These are phyloP conservation scores for Eucalyptus regnans DNA, from an alignment of 345 rosid genomes.

Conservation along the genomic window DNA sequence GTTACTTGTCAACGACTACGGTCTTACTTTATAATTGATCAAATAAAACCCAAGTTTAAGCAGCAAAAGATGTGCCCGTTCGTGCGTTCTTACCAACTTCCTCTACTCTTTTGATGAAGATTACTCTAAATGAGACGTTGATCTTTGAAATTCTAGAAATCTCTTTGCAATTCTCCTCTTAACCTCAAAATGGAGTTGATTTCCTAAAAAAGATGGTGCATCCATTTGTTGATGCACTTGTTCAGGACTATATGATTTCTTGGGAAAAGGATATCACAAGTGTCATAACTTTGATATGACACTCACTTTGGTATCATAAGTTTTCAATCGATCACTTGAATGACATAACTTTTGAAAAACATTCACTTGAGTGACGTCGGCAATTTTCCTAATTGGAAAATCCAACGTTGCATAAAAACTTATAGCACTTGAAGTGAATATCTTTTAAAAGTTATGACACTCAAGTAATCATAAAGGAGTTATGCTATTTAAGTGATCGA, in stretches of 20 bases:
- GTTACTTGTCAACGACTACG: neutral
- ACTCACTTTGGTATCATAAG: too few species aligned
- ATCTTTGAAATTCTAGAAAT: too few species aligned
- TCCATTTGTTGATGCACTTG: neutral
- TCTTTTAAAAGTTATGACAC: neutral
- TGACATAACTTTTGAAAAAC: too few species aligned
- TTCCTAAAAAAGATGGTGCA: neutral
- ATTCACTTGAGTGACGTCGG: rapidly evolving
- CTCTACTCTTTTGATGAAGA: neutral
- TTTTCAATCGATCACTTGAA: too few species aligned
- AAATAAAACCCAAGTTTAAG: neutral
- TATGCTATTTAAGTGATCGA: too few species aligned
- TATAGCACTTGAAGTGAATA: neutral
- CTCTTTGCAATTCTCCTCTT: neutral
- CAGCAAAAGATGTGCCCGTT: neutral
- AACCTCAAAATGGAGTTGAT: neutral
- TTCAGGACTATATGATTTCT: neutral
- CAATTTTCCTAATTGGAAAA: too few species aligned
- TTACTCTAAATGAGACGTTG: neutral
- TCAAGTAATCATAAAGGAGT: neutral
- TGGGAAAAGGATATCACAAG: neutral
- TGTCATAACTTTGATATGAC: too few species aligned
- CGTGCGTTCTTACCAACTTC: neutral
- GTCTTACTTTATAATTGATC: neutral
- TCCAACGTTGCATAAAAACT: neutral